These are phyloP conservation scores for Trichophaea hybrida DNA, from an alignment of 2,329 filamentous ascomycete species.

Conservation along the genomic window DNA sequence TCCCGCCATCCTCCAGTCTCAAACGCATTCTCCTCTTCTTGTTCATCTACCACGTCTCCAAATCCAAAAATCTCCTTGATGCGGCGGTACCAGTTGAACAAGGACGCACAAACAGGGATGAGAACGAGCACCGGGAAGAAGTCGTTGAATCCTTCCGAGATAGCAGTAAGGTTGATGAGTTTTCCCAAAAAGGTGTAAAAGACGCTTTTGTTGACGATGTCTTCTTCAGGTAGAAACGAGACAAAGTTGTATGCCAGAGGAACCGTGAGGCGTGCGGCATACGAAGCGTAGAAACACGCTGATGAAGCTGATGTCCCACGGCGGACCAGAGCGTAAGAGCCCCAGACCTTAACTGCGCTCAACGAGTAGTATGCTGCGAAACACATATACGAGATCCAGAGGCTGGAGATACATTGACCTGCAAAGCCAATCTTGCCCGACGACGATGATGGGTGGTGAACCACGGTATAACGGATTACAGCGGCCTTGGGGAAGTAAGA, in stretches of 20 bases:
- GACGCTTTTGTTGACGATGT: slow-evolving; percentile 52
- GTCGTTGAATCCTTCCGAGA: slow-evolving; percentile 72
- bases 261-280: slow-evolving; percentile 83
- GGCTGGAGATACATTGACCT: slow-evolving; percentile 67
- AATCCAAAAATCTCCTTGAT: slow-evolving; percentile 66
- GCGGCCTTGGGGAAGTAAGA: slow-evolving; percentile 46
- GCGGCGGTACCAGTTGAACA: slow-evolving; percentile 80
- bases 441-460: slow-evolving; percentile 59
- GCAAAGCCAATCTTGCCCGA: slow-evolving; percentile 68
- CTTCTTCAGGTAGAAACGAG: slow-evolving; percentile 57
- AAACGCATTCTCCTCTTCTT: slow-evolving; percentile 42
- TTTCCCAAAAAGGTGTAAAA: slow-evolving; percentile 80
- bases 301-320: slow-evolving; percentile 86
- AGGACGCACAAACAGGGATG: slow-evolving; percentile 66
- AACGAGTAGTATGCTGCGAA: slow-evolving; percentile 74
- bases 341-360: slow-evolving; percentile 93
- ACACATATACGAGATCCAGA: slow-evolving; percentile 96
- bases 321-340: slow-evolving; percentile 75
- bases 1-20: slow-evolving; percentile 68
- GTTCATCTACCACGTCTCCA: slow-evolving; percentile 59
- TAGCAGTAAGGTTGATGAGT: slow-evolving; percentile 65
- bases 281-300: slow-evolving; percentile 88
- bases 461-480: slow-evolving; percentile 48
- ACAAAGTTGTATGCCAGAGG: slow-evolving; percentile 93
- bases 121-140: slow-evolving; percentile 82